Conservation (phyloP, 2,329 filamentous ascomycete genomes). For the Penicillium janthinellum region DNA sequence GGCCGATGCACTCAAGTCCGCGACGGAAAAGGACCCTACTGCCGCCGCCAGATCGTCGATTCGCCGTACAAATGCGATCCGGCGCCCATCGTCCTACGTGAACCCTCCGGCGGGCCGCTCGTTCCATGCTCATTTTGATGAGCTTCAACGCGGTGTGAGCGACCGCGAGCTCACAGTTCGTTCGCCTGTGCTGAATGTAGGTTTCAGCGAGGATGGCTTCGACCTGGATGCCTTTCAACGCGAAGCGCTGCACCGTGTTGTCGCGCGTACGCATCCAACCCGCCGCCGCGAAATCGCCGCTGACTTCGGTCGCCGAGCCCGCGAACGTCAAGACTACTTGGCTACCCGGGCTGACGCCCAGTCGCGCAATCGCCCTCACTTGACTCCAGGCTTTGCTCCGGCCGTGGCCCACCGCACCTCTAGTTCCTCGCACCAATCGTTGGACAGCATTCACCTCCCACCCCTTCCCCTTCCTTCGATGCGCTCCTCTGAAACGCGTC, state of each 20-base stretch:
- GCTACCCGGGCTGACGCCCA: constrained; percentile 26
- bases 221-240: constrained; percentile 34
- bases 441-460: constrained; percentile 26
- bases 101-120: constrained; percentile 30
- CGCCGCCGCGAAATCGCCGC: constrained; percentile 8
- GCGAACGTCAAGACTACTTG: constrained; percentile 38
- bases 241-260: constrained; percentile 27
- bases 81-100: constrained; percentile 32
- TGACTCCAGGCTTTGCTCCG: constrained; percentile 50
- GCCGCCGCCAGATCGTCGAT: constrained; percentile 60
- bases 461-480: constrained; percentile 26
- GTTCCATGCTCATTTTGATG: constrained; percentile 34
- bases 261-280: constrained; percentile 7
- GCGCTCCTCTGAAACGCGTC: constrained; percentile 26
- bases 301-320: constrained; percentile 17
- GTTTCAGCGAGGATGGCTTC: constrained; percentile 33
- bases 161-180: constrained; percentile 26
- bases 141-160: constrained; percentile 34
- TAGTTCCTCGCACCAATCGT: constrained; percentile 24
- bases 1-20: constrained; percentile 43
- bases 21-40: constrained; percentile 55
- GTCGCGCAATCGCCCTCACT: constrained; percentile 17
- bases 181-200: constrained; percentile 31
- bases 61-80: constrained; percentile 52
- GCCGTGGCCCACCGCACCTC: constrained; percentile 38